Evolutionary conservation across 2,329 filamentous ascomycete species (phyloP), one percentile per base, ranked within the genome.

Genomic region (Camptophora hylomeconis): DNA sequence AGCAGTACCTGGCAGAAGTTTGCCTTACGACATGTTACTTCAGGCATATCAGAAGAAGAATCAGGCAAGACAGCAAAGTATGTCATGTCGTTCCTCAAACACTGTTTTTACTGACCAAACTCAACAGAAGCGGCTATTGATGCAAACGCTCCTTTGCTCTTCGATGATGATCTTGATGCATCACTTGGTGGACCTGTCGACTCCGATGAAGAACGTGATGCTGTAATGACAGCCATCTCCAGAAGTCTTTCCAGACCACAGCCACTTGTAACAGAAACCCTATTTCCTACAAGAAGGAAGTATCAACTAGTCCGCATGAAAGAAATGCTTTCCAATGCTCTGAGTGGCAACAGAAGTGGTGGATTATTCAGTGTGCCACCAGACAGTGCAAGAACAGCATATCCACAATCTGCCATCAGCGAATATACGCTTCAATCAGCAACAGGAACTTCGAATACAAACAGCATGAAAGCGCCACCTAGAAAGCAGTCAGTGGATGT

Each of bases 31-130:
- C 53, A 89, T 92, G 77, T 62, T 94, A 20, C 66, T 94, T 20
- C 75, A 80, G 9, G 77, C 79, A 5, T 89, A 89, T 48, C 81
- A 89, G 54, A 94, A 95, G 67, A 95, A 94, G 65, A 98, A 98
- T 47, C 89, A 95, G 54, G 89, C 89, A 13, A 92, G 93, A 49
- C 82, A 93, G 60, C 89, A 95, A 56, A 92, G 82, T 86, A 65
- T 58, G 77, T 68, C 23, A 16, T 22, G 24, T 17, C n/a, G n/a
- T n/a, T n/a, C n/a, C n/a, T n/a, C n/a, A n/a, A n/a, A n/a, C n/a
- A n/a, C n/a, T n/a, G n/a, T n/a, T n/a, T n/a, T n/a, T n/a, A 31
- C 40, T 44, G 19, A 41, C 35, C 34, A 28, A 45, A 24, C n/a
- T 33, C 23, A 51, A 46, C 51, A 89, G 82, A 94, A 60, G 86